A percentile compares a stretch with the other conserved stretches of the same genome.
These are phyloP conservation scores for Talaromyces wortmannii DNA, from an alignment of 495 filamentous ascomycete species.

Conservation along the genomic window DNA sequence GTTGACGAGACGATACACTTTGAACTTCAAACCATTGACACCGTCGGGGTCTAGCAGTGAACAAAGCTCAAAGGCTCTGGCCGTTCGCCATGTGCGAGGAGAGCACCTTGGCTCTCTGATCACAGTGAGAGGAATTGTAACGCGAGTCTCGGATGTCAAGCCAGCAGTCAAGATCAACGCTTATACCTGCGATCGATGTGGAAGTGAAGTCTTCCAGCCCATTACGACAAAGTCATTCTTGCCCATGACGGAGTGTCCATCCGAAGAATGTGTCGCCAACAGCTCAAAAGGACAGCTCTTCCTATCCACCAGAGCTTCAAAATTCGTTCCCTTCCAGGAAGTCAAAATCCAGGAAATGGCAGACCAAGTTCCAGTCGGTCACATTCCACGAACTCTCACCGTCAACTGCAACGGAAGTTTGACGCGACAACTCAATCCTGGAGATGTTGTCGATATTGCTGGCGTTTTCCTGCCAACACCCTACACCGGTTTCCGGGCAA, in stretches of 20 bases:
- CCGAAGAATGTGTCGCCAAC: slow-evolving; percentile 81
- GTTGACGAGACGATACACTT: slow-evolving; percentile 86
- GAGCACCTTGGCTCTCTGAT: slow-evolving; percentile 91
- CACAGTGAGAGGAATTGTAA: slow-evolving; percentile 90
- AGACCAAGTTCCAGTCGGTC: slow-evolving; percentile 94
- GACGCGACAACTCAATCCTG: slow-evolving; percentile 81
- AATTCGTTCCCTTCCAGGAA: slow-evolving; percentile 96
- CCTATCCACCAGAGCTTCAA: slow-evolving; percentile 87
- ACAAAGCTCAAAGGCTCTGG: slow-evolving; percentile 67
- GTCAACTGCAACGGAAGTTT: slow-evolving; percentile 83
- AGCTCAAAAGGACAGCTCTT: slow-evolving; percentile 90
- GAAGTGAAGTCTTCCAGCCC: slow-evolving; percentile 96
- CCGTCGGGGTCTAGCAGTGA: slow-evolving; percentile 60
- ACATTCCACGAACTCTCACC: slow-evolving; percentile 87
- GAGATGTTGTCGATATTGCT: slow-evolving; percentile 86
- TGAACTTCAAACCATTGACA: slow-evolving; percentile 89
- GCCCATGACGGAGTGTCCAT: slow-evolving; percentile 78
- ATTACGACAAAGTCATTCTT: slow-evolving; percentile 85
- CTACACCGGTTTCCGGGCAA: slow-evolving; percentile 96
- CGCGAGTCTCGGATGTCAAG: slow-evolving; percentile 95
- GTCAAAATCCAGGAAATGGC: slow-evolving; percentile 98
- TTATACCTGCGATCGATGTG: slow-evolving; percentile 94
- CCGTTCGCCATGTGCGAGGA: slow-evolving; percentile 85
- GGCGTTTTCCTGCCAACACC: slow-evolving; percentile 96
- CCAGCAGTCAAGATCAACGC: slow-evolving; percentile 95